Percentiles rank a stretch among this genome's conserved stretches.
phyloP scores from a whole-genome alignment of 345 rosid genomes.

The Firmiana major region DNA sequence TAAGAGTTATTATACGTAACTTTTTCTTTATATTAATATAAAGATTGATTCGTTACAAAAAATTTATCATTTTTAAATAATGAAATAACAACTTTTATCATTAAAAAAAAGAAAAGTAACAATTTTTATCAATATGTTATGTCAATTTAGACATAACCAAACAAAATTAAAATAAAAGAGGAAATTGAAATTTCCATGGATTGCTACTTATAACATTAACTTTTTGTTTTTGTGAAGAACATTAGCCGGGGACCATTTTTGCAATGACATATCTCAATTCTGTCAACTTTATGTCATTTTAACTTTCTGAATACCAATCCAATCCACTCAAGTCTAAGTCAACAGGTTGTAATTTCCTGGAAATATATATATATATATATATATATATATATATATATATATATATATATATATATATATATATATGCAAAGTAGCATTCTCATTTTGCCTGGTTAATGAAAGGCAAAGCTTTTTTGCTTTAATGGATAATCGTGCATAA shows the following conservation, averaged over 20 bases:
- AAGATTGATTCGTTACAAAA: no score
- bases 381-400: no score
- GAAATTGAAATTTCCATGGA: not conserved
- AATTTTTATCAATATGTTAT: no score
- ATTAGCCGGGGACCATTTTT: conserved; percentile 16
- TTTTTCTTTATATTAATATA: no score
- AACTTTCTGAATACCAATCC: not conserved
- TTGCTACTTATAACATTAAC: not conserved
- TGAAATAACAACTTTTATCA: no score
- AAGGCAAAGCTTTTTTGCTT: not conserved
- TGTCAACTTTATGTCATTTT: not conserved
- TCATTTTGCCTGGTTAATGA: not conserved
- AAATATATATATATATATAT: no score
- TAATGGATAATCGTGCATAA: not conserved
- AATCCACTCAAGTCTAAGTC: not conserved
- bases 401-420: no score
- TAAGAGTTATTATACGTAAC: no score
- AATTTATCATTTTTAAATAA: no score
- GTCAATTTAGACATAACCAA: no score
- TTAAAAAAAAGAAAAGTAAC: no score
- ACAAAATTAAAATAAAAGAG: not conserved
- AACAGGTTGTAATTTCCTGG: not conserved
- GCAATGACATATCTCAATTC: not conserved
- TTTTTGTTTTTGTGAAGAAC: not conserved
- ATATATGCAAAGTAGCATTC: no score